Conservation (phyloP, 345 rosid species). For the Melaleuca alternifolia region DNA sequence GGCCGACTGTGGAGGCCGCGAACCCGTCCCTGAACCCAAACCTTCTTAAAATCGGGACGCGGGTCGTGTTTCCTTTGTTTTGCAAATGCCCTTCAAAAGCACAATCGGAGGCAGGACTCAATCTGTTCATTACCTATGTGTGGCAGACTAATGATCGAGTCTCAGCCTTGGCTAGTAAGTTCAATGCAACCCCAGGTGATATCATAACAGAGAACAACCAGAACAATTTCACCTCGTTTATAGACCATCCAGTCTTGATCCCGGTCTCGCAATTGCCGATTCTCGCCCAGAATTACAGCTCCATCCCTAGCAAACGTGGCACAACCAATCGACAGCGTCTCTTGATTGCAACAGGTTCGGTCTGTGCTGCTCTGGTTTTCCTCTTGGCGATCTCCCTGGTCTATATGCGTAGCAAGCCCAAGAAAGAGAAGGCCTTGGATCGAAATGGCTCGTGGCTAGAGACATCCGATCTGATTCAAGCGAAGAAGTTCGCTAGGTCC, state of each 20-base stretch:
- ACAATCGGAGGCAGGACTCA: constrained; percentile 17
- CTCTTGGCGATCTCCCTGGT: constrained; percentile 8
- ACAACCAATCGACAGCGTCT: constrained; percentile 6
- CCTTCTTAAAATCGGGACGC: constrained; percentile 26
- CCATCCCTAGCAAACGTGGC: background rate
- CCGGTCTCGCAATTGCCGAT: constrained; percentile 39
- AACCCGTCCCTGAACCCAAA: constrained; percentile 26
- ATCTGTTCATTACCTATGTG: constrained; percentile 33
- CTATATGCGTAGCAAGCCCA: background rate
- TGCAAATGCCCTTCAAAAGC: constrained; percentile 48
- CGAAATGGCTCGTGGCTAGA: constrained; percentile 21
- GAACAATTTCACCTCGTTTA: constrained; percentile 17
- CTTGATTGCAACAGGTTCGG: constrained; percentile 5
- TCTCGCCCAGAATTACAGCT: constrained; percentile 12
- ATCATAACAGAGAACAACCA: constrained; percentile 30
- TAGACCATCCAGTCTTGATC: constrained; percentile 33
- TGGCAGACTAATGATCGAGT: constrained; percentile 41
- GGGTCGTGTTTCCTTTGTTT: constrained; percentile 36
- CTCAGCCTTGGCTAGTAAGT: constrained; percentile 22
- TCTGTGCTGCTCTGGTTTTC: constrained; percentile 6
- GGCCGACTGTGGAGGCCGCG: constrained; percentile 24
- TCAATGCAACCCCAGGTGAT: constrained; percentile 23
- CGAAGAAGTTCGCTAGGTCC: constrained; percentile 6
- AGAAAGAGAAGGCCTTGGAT: constrained; percentile 13
- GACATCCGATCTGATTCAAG: constrained; percentile 25